Evolutionary conservation across 176 grass and related monocot genomes (phyloP).

Genomic region (Chrysopogon serrulatus): DNA sequence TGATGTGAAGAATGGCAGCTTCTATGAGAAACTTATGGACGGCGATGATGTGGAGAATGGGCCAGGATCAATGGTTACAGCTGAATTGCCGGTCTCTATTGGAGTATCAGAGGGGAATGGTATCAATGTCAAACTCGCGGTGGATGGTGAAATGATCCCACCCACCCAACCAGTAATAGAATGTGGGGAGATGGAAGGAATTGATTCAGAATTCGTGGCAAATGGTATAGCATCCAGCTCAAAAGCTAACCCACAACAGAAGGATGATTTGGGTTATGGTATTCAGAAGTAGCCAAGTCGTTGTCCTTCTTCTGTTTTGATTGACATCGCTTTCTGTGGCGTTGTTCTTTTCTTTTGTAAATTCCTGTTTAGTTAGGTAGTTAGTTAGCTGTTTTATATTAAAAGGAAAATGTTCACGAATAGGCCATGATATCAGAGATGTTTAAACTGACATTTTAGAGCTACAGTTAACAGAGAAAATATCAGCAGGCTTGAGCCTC

Average conservation of each 20-base stretch:
- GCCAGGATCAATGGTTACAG: neutral
- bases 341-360: neutral
- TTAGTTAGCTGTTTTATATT: neutral
- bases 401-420: neutral
- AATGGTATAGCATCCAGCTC: conserved; percentile 19
- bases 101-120: neutral
- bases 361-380: neutral
- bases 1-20: conserved; percentile 37
- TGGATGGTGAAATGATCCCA: conserved; percentile 39
- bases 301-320: neutral
- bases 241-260: conserved; percentile 7
- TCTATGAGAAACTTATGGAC: conserved; percentile 35
- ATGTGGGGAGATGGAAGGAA: conserved; percentile 3
- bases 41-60: neutral
- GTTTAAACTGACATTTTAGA: neutral
- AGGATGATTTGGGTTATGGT: neutral
- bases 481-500: neutral
- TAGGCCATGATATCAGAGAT: neutral
- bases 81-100: neutral
- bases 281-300: neutral
- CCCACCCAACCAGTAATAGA: conserved; percentile 42
- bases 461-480: neutral
- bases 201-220: neutral
- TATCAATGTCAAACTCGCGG: neutral
- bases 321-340: neutral